Conservation (phyloP, 352 stramenopile species). For the Globisporangium carolinianum region DNA sequence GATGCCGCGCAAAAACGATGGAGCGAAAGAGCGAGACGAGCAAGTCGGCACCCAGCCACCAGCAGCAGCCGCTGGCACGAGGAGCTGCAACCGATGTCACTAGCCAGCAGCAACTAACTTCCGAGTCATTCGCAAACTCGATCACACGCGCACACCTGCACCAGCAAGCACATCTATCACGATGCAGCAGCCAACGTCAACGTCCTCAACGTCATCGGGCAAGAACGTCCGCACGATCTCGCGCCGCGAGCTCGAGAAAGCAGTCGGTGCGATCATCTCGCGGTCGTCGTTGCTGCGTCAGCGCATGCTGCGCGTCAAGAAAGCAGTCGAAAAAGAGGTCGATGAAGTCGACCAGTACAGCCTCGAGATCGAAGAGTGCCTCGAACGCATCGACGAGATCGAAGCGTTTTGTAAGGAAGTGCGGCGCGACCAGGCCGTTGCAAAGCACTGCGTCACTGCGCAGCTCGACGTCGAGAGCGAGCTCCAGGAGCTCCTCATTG, state of each 20-base stretch:
- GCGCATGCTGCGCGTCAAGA: constrained; percentile 17
- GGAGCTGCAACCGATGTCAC: too few species aligned
- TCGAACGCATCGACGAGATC: constrained; percentile 17
- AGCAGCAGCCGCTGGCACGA: too few species aligned
- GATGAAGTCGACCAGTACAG: constrained; percentile 16
- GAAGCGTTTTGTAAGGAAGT: constrained; percentile 13
- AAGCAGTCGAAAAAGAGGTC: constrained; percentile 15
- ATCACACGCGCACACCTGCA: not conserved
- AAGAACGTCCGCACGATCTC: constrained; percentile 14
- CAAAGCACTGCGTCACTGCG: constrained; percentile 10
- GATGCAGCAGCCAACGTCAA: constrained; percentile 2
- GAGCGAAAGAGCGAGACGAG: too few species aligned
- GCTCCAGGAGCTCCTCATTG: constrained; percentile 14
- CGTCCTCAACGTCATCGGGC: not conserved
- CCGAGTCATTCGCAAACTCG: not conserved
- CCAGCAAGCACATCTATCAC: not conserved
- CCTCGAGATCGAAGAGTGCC: constrained; percentile 15
- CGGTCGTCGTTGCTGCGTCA: constrained; percentile 15
- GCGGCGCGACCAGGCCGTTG: constrained; percentile 9
- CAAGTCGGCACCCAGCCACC: too few species aligned
- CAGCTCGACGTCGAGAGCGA: constrained; percentile 14
- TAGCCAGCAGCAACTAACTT: too few species aligned
- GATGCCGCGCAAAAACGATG: too few species aligned
- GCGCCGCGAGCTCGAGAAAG: constrained; percentile 14
- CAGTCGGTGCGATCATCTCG: constrained; percentile 15